phyloP scores from a whole-genome alignment of 352 stramenopile species.

The Phytophthora lateralis region DNA sequence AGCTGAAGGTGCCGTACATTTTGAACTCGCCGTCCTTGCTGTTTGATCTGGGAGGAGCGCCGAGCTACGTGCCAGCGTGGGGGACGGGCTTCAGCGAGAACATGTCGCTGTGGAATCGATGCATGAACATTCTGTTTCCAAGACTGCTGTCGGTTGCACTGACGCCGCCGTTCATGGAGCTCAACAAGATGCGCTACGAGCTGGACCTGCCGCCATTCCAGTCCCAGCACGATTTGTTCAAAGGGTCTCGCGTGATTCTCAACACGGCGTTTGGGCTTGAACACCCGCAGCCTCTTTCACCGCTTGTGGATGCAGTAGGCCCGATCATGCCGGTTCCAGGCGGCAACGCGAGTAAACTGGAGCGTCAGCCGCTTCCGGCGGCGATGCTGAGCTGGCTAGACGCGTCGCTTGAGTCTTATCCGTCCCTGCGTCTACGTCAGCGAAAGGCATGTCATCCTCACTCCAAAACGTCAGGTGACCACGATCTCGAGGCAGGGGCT shows the following conservation, averaged over 20 bases:
- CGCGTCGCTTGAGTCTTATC: slow-evolving; percentile 20
- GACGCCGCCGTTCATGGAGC: slow-evolving; percentile 89
- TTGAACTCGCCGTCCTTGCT: slow-evolving; percentile 88
- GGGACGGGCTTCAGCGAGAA: slow-evolving; percentile 79
- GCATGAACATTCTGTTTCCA: slow-evolving; percentile 91
- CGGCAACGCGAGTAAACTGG: slow-evolving; percentile 38
- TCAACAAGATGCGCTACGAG: slow-evolving; percentile 88
- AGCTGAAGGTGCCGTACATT: slow-evolving; percentile 74
- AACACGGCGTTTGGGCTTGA: slow-evolving; percentile 91
- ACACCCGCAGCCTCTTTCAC: slow-evolving; percentile 76
- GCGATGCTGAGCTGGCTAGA: slow-evolving; percentile 52
- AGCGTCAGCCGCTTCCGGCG: slow-evolving; percentile 36
- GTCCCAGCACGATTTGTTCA: slow-evolving; percentile 90
- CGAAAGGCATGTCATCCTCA: slow-evolving; percentile 22
- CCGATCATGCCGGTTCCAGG: slow-evolving; percentile 63
- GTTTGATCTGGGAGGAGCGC: slow-evolving; percentile 75
- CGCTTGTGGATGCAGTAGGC: slow-evolving; percentile 78
- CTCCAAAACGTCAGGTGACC: slow-evolving; percentile 13
- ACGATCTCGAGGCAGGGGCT: slow-evolving; percentile 16
- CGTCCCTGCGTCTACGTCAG: slow-evolving; percentile 35
- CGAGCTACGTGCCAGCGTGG: slow-evolving; percentile 85
- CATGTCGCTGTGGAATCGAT: slow-evolving; percentile 90
- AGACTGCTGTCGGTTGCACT: slow-evolving; percentile 81
- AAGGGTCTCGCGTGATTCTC: slow-evolving; percentile 80
- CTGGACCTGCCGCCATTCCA: slow-evolving; percentile 71